Evolutionary conservation across 306 rosid genomes (phyloP), one percentile per base, ranked within the genome.

Genomic region (Vigna reflexopilosa): DNA sequence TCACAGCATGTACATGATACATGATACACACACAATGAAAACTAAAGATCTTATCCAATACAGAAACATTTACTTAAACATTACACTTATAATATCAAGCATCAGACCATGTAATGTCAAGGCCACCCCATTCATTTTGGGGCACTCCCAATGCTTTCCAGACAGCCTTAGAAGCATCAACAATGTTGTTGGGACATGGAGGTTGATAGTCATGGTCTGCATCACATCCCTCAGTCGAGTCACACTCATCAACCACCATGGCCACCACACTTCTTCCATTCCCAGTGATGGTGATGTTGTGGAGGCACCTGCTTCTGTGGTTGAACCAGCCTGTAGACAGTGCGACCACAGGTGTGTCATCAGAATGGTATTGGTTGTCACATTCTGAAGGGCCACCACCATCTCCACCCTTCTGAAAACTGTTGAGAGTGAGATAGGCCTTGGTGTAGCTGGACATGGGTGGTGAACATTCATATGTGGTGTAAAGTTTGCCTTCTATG

Each of bases 191-290:
- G 36, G 78, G 30, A 38, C 92, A 86, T 0, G 89, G 84, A 51
- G 88, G 85, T 40, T 85, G 86, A 38, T 48, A 86, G 45, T 76
- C 88, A 70, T 87, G 89, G 0, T 80, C 85, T 1, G 28, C 30
- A 75, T 85, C 87, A 68, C 90, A 89, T 48, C 93, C 89, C 36
- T 14, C 72, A 0, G 78, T 85, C 0, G 89, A 89, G 78, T 89
- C 88, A 70, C 91, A 85, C 59, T 87, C 80, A 22, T 87, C 90
- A 7, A 89, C 87, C 42, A 89, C 93, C 80, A 7, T 81, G 4
- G 88, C 89, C 24, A 50, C 70, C 80, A 89, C 88, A 26, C 80
- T 89, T 6, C 58, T 40, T 11, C 85, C 89, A 45, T 87, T 81
- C 0, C 19, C 90, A 4, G 36, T 82, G 0, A 87, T 81, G 20